phyloP scores from a whole-genome alignment of 352 stramenopile species.

The Globisporangium polare region DNA sequence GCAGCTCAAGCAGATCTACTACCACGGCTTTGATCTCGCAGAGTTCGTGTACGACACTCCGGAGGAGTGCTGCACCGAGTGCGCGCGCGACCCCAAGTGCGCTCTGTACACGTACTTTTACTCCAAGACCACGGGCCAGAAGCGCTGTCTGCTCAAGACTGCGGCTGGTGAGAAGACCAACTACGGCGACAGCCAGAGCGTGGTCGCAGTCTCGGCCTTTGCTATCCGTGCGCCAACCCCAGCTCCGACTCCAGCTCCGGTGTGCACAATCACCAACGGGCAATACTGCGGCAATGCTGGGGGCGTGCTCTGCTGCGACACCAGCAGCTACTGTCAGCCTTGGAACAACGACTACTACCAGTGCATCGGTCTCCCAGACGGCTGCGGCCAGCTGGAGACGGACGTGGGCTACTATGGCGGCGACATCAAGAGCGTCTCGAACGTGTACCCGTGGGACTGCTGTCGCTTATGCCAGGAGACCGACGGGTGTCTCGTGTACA shows the following conservation, averaged over 20 bases:
- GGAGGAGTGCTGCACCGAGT: slow-evolving; percentile 10
- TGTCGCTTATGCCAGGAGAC: slow-evolving; percentile 4
- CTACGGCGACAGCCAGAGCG: neutral
- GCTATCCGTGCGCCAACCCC: neutral
- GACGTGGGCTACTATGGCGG: slow-evolving; percentile 27
- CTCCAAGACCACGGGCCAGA: slow-evolving; percentile 3
- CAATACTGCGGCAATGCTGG: slow-evolving; percentile 23
- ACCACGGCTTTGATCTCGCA: slow-evolving; percentile 6
- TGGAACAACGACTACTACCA: slow-evolving; percentile 29
- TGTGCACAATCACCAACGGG: neutral
- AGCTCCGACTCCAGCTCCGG: neutral
- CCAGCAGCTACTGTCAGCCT: slow-evolving; percentile 24
- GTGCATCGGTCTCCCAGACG: slow-evolving; percentile 16
- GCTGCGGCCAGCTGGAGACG: slow-evolving; percentile 19
- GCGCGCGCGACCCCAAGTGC: slow-evolving; percentile 3
- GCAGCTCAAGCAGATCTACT: slow-evolving; percentile 14
- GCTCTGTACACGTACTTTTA: slow-evolving; percentile 11
- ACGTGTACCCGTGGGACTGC: slow-evolving; percentile 5
- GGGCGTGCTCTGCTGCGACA: slow-evolving; percentile 13
- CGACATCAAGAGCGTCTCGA: slow-evolving; percentile 15
- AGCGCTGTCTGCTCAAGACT: neutral
- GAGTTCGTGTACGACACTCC: slow-evolving; percentile 1
- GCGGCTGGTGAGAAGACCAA: neutral
- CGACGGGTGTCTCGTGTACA: slow-evolving; percentile 18
- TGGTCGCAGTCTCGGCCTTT: neutral